phyloP scores from a whole-genome alignment of 352 stramenopile species.

The Saprolegnia diclina region DNA sequence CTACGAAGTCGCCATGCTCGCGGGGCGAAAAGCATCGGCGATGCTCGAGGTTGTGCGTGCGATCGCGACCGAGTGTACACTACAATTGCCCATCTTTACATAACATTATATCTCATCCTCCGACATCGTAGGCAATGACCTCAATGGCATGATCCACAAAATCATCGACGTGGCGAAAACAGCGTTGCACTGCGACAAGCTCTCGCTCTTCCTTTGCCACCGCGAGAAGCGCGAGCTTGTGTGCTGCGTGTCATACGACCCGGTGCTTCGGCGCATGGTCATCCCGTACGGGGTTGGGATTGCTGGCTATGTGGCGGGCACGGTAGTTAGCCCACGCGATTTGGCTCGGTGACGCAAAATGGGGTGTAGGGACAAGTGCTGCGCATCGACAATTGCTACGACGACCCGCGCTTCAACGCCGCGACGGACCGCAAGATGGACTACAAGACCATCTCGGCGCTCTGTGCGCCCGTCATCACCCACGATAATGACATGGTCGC shows the following conservation, averaged over 20 bases:
- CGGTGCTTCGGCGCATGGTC: constrained; percentile 49
- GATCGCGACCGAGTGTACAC: constrained; percentile 7
- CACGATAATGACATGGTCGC: constrained; percentile 61
- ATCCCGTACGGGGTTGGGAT: constrained; percentile 78
- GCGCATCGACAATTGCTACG: constrained; percentile 67
- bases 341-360: neutral
- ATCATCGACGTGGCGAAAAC: constrained; percentile 15
- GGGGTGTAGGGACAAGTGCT: constrained; percentile 27
- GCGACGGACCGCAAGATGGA: constrained; percentile 79
- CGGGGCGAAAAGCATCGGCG: constrained; percentile 9
- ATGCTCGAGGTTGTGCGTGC: constrained; percentile 18
- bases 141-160: constrained; percentile 8
- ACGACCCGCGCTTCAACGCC: constrained; percentile 83
- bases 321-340: constrained; percentile 11
- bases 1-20: constrained; percentile 5
- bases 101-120: neutral
- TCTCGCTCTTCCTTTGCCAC: constrained; percentile 19
- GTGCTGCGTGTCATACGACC: constrained; percentile 17
- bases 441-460: constrained; percentile 73
- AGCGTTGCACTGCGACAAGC: constrained; percentile 18
- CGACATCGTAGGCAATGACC: constrained; percentile 14
- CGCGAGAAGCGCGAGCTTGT: constrained; percentile 14
- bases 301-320: constrained; percentile 52
- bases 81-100: neutral
- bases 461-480: constrained; percentile 70